Conservation (phyloP, 202 grass and related monocot genomes). For the Panicum hallii region DNA sequence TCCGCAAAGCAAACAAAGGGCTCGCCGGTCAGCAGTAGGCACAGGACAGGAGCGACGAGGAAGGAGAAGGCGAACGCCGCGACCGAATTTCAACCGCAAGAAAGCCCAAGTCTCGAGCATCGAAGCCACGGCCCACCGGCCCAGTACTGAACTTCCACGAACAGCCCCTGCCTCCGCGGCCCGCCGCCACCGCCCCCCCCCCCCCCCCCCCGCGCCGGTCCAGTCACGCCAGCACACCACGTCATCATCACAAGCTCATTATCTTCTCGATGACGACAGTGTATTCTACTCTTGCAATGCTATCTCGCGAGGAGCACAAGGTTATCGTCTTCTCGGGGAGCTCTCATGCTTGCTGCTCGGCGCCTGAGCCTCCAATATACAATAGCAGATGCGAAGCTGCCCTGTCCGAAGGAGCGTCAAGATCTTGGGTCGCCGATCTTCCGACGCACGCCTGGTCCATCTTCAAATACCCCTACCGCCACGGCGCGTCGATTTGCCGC, state of each 20-base stretch:
- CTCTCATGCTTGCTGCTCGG: background rate
- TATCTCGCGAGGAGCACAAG: slow-evolving; percentile 13
- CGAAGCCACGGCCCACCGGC: too few species aligned
- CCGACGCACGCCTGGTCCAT: background rate
- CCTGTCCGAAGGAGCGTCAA: too few species aligned
- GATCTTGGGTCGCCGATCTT: background rate
- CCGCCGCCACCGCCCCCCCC: too few species aligned
- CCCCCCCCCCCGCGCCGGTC: too few species aligned
- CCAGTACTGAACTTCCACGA: too few species aligned
- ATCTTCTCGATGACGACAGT: background rate
- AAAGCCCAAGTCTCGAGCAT: too few species aligned
- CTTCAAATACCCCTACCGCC: background rate
- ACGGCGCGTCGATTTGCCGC: background rate
- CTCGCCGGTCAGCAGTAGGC: background rate
- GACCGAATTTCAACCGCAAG: background rate
- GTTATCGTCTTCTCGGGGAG: background rate
- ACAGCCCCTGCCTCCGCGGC: too few species aligned
- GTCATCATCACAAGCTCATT: background rate
- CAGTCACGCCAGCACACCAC: background rate
- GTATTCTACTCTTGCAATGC: background rate
- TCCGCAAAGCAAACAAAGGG: background rate
- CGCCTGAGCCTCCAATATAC: background rate
- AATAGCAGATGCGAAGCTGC: too few species aligned
- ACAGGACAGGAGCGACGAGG: slow-evolving; percentile 59
- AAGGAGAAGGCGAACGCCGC: slow-evolving; percentile 71